Base-by-base conservation (phyloP, 2,329 filamentous ascomycete genomes). In the Leptographium radiaticola region DNA sequence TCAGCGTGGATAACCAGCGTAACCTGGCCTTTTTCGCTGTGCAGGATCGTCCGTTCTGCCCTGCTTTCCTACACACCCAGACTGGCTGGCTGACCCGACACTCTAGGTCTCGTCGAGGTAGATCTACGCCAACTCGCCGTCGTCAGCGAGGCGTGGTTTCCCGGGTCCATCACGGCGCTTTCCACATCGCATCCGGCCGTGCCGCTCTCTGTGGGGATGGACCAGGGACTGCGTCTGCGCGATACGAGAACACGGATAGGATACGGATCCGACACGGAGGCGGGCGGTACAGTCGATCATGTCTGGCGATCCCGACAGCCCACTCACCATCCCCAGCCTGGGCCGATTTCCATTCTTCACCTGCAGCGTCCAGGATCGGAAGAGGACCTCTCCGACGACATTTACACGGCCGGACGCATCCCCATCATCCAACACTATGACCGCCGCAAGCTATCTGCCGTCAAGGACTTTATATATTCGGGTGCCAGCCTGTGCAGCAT, bases 341-440 rank as follows among this genome's bases (percentile, higher is more conserved):
- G 87, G 0, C 88, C 90, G 1, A 75, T 94, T 30, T 88, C 84
- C 47, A 89, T 96, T 57, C 71, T 94, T 2, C 89, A 95, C 64
- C 73, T 90, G 33, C 83, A 84, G 15, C 73, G 71, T 10, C 70
- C 79, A 1, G 77, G 75, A 0, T 67, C 71, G 10, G 66, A 66
- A 11, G 56, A 52, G 13, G 74, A 79, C 57, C 73, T 82, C 18
- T 86, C 87, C 50, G 78, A 85, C 56, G 86, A 93, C 34, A 93
- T 97, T 43, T 91, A 90, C 70, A 81, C 96, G 39, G 88, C 86
- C 6, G 91, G 91, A 0, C 81, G 91, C 16, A 96, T 96, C 65
- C 86, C 89, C 6, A 90, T 83, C 62, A 87, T 96, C 54, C 72
- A 96, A 4, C 85, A 89, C 64, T 97, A 95, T 68, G 89, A 96